Evolutionary conservation across 257 asterid species (phyloP).

Genomic region (Forsythia suspensa): DNA sequence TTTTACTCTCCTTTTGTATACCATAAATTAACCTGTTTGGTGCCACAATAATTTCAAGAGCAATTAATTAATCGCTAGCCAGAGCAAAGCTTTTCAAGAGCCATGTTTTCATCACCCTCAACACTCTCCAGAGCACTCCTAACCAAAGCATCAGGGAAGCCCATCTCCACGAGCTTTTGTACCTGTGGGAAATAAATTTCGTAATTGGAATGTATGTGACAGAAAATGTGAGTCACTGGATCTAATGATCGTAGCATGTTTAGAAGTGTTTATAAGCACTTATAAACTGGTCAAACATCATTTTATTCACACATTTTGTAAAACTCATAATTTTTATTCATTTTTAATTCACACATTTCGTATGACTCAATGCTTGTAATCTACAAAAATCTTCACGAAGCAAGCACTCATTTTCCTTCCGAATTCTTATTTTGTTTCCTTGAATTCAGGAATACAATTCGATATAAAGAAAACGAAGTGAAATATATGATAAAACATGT

Average conservation of each 20-base stretch:
- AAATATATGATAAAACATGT: neutral
- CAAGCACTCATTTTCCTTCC: neutral
- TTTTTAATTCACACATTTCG: no score
- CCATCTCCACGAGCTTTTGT: conserved; percentile 95
- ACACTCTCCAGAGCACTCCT: conserved; percentile 73
- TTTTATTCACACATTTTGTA: no score
- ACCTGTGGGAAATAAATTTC: conserved; percentile 48
- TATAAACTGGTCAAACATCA: no score
- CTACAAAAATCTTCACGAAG: no score
- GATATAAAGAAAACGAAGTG: neutral
- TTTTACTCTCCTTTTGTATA: conserved; percentile 4
- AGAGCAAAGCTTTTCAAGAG: conserved; percentile 95
- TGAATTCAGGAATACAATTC: neutral
- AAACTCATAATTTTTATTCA: no score
- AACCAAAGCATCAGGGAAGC: conserved; percentile 72
- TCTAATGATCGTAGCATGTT: no score
- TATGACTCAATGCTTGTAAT: no score
- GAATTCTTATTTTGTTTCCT: neutral
- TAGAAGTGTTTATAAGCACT: no score
- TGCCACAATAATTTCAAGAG: conserved; percentile 6
- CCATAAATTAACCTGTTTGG: neutral
- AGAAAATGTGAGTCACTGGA: neutral
- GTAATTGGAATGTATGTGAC: neutral
- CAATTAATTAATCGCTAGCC: conserved; percentile 29
- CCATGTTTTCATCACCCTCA: conserved; percentile 88